A percentile compares a stretch with the other conserved stretches of the same genome.
Conservation (phyloP, 805 yeast species). For the Teunomyces panamensis region DNA sequence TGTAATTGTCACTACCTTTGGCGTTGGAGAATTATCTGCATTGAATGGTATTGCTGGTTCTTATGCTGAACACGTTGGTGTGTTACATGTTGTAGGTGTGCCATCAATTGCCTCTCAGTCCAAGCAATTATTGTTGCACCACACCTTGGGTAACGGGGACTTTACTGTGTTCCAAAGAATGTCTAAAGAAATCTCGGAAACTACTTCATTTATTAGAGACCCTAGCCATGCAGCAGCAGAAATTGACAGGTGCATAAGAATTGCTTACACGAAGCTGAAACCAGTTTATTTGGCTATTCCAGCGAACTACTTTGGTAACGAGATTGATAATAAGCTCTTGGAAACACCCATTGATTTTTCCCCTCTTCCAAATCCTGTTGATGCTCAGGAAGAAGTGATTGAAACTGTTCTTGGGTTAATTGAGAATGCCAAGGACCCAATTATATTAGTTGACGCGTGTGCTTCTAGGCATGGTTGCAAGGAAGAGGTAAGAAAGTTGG, state of each 20-base stretch:
- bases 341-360: constrained; percentile 63
- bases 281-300: constrained; percentile 84
- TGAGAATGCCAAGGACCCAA: constrained; percentile 60
- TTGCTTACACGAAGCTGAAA: constrained; percentile 68
- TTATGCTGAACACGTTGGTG: constrained; percentile 85
- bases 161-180: constrained; percentile 76
- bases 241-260: constrained; percentile 71
- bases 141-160: constrained; percentile 81
- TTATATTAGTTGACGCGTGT: constrained; percentile 84
- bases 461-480: constrained; percentile 72
- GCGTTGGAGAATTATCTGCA: constrained; percentile 86
- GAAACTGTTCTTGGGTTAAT: constrained; percentile 48
- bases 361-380: constrained; percentile 43
- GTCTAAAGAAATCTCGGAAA: constrained; percentile 69
- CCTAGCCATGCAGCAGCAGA: constrained; percentile 62
- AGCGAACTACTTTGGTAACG: constrained; percentile 70
- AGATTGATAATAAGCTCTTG: constrained; percentile 55
- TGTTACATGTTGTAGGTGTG: constrained; percentile 81
- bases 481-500: constrained; percentile 60
- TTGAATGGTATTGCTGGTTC: constrained; percentile 86
- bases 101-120: constrained; percentile 75
- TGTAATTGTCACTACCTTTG: constrained; percentile 78
- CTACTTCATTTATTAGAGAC: constrained; percentile 63
- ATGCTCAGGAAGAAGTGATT: constrained; percentile 37
- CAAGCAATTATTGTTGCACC: constrained; percentile 71